These are phyloP conservation scores for Pyrenophora graminea DNA, from an alignment of 2,329 filamentous ascomycete species.

Conservation along the genomic window DNA sequence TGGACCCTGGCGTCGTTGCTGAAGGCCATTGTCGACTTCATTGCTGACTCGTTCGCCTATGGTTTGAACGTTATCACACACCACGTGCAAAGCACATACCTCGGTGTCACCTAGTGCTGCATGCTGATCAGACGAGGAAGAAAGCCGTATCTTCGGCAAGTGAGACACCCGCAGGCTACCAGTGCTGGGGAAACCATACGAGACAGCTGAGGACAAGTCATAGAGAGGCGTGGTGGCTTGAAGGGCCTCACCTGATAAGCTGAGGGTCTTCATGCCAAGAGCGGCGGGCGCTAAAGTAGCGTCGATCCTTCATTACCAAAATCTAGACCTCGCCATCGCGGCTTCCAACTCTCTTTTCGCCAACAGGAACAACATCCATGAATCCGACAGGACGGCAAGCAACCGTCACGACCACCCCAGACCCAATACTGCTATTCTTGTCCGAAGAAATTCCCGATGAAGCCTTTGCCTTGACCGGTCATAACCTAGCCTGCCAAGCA, in stretches of 20 bases:
- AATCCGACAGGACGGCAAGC: not conserved
- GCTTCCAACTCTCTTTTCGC: not conserved
- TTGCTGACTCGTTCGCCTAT: no score
- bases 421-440: conserved; percentile 9
- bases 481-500: conserved; percentile 11
- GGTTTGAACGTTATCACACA: no score
- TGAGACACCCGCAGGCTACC: not conserved
- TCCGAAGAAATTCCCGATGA: not conserved
- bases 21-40: no score
- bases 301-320: conserved; percentile 3
- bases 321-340: conserved; percentile 9
- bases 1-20: no score
- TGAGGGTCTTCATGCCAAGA: conserved; percentile 6
- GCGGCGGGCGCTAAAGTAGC: conserved; percentile 4
- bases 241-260: conserved; percentile 2
- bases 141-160: not conserved
- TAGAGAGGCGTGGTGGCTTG: conserved; percentile 2
- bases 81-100: not conserved
- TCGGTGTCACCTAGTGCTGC: not conserved
- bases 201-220: conserved; percentile 2
- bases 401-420: not conserved
- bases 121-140: not conserved
- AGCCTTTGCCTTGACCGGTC: conserved; percentile 5
- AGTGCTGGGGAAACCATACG: not conserved
- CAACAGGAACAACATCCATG: not conserved